Evolutionary conservation across 305 asterid species (phyloP), one percentile per base, ranked within the genome.

Genomic region (Fraxinus nigra): DNA sequence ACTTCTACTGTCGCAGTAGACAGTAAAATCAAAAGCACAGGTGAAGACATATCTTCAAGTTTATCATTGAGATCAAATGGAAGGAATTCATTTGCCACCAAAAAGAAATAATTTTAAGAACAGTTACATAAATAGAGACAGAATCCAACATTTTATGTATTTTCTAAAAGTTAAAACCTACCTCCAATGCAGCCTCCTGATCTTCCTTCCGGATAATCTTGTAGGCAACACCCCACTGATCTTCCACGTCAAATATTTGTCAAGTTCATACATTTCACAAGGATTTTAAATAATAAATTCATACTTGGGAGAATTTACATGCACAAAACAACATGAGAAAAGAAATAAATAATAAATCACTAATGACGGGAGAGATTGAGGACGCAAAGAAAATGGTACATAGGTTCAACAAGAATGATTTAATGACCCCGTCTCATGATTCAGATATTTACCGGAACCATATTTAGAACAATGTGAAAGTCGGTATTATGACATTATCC

Each of bases 221-320:
- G 92, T 93, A 96, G 70, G 98, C 98, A 70, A 93, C 95, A 76
- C 98, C 98, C 98, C 99, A 94, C 99, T 95, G 88, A 40, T 63
- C 56, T 78, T 26, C 78, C 85, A 82, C 9, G 20, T 11, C 33
- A 40, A 20, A 35, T 69, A 54, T 65, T 70, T 70, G 67, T 65
- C 67, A 67, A 70, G 30, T 56, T n/a, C 24, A 61, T 48, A 22
- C 18, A 26, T 43, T 35, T 54, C 9, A 16, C 2, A 32, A 79
- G 5, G 56, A 65, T 4, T 79, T 72, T 11, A 34, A 76, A 35
- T 81, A 9, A 46, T 16, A 24, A 3, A 26, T 5, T 7, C 10
- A 11, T 61, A 20, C n/a, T 77, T 70, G 13, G 13, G 38, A 79
- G 79, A 67, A 70, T 34, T 33, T 22, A 78, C 26, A 9, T 76